A percentile compares a stretch with the other conserved stretches of the same genome.
These are phyloP conservation scores for Phlyctochytrium planicorne DNA, from an alignment of 192 early-diverging fungal species.

Conservation along the genomic window DNA sequence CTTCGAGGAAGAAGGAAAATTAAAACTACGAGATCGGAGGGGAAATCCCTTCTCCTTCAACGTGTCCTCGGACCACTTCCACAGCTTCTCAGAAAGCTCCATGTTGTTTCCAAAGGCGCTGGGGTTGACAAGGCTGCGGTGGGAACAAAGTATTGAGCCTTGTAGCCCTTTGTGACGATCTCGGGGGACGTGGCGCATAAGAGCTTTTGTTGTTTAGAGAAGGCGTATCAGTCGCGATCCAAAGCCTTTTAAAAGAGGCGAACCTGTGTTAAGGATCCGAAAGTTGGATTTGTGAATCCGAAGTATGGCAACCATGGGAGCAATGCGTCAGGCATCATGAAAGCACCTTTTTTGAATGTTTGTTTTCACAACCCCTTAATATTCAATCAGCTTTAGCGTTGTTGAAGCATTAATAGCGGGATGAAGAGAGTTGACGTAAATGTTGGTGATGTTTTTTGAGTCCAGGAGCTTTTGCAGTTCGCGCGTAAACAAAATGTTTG, in stretches of 20 bases:
- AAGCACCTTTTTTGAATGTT: slow-evolving; percentile 28
- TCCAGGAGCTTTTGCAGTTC: slow-evolving; percentile 41
- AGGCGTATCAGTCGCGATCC: too few relatives aligned
- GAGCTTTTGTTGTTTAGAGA: slow-evolving; percentile 4
- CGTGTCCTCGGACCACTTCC: slow-evolving; percentile 13
- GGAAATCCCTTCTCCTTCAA: slow-evolving; percentile 23
- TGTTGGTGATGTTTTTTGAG: slow-evolving; percentile 14
- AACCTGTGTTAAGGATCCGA: slow-evolving; percentile 20
- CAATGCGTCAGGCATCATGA: not conserved
- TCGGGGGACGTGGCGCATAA: slow-evolving; percentile 19
- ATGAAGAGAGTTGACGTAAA: slow-evolving; percentile 44
- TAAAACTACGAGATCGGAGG: not conserved
- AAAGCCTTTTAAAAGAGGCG: not conserved
- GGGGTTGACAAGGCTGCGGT: not conserved
- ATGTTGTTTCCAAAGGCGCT: not conserved
- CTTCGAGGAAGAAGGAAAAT: too few relatives aligned
- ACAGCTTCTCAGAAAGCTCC: not conserved
- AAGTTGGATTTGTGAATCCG: slow-evolving; percentile 10
- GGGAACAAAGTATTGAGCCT: slow-evolving; percentile 26
- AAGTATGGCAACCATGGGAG: slow-evolving; percentile 6
- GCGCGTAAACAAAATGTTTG: slow-evolving; percentile 52
- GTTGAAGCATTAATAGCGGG: too few relatives aligned
- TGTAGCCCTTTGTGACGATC: slow-evolving; percentile 21
- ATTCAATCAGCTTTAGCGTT: too few relatives aligned
- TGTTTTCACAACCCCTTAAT: slow-evolving; percentile 54